Evolutionary conservation across 345 rosid genomes (phyloP).

Genomic region (Psidium guajava): DNA sequence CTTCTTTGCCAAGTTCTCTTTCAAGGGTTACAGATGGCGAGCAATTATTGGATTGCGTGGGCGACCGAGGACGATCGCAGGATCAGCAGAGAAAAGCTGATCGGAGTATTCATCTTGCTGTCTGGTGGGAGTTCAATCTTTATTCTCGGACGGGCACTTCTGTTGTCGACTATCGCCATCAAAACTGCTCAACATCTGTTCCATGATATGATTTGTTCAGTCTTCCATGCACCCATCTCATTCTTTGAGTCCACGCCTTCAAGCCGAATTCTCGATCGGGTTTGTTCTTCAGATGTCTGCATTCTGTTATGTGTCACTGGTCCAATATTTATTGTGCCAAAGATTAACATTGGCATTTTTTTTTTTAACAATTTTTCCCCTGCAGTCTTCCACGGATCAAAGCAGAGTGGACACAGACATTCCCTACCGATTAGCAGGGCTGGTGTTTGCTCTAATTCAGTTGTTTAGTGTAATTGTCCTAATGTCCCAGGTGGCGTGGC

Average conservation of each 20-base stretch:
- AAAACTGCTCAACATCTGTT: constrained; percentile 55
- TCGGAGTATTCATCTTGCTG: constrained; percentile 35
- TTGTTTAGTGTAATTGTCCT: constrained; percentile 49
- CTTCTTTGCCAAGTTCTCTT: constrained; percentile 17
- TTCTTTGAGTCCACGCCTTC: constrained; percentile 70
- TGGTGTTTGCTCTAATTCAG: constrained; percentile 71
- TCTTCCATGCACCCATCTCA: constrained; percentile 54
- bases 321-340: neutral
- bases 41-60: constrained; percentile 78
- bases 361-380: neutral
- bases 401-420: constrained; percentile 66
- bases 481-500: constrained; percentile 65
- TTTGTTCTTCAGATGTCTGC: constrained; percentile 9
- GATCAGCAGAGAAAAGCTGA: constrained; percentile 22
- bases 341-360: neutral
- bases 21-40: constrained; percentile 59
- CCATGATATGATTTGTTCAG: constrained; percentile 40
- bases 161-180: constrained; percentile 44
- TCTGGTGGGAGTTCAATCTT: constrained; percentile 63
- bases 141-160: constrained; percentile 54
- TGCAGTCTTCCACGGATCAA: constrained; percentile 69
- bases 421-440: constrained; percentile 65
- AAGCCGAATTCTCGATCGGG: constrained; percentile 54
- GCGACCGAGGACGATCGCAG: constrained; percentile 29
- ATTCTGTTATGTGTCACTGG: neutral